Percentiles rank a stretch among this genome's conserved stretches.
These are phyloP conservation scores for Dactylonectria estremocensis DNA, from an alignment of 2,329 filamentous ascomycete genomes.

Conservation along the genomic window DNA sequence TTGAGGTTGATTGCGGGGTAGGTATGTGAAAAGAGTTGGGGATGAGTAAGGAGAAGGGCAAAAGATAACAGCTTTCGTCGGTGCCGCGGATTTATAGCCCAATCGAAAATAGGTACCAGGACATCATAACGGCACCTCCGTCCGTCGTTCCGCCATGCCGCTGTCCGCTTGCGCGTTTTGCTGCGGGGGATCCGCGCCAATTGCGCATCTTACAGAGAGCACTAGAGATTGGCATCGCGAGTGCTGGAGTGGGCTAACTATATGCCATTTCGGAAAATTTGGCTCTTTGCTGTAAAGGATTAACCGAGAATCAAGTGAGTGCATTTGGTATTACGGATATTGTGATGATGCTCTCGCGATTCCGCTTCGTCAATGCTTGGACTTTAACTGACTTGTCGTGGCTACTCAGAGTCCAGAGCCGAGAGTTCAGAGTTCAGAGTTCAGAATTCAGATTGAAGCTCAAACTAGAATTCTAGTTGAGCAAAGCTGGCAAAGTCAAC, in stretches of 20 bases:
- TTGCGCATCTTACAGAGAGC: constrained; percentile 25
- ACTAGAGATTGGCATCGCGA: constrained; percentile 6
- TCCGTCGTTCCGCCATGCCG: constrained; percentile 30
- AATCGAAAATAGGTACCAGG: constrained; percentile 7
- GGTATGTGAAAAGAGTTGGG: background rate
- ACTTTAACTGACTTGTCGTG: too few species aligned
- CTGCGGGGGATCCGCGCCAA: constrained; percentile 44
- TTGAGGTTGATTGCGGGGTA: constrained; percentile 18
- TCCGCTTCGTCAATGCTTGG: too few species aligned
- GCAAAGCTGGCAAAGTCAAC: too few species aligned
- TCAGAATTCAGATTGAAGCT: too few species aligned
- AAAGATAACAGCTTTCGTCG: constrained; percentile 12
- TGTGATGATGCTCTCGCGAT: too few species aligned
- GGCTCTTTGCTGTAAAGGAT: background rate
- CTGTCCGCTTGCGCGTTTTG: constrained; percentile 26
- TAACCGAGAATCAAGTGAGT: background rate
- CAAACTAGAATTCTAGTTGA: too few species aligned
- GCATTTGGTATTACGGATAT: background rate
- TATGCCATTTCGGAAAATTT: background rate
- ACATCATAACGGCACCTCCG: constrained; percentile 30
- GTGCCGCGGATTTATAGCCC: constrained; percentile 28
- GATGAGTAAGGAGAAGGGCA: constrained; percentile 4
- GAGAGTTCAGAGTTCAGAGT: too few species aligned
- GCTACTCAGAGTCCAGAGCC: too few species aligned
- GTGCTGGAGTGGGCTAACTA: constrained; percentile 26